Percentiles rank a stretch among this genome's conserved stretches.
phyloP scores from a whole-genome alignment of 768 basidiomycete species.

The Leucogyrophana mollusca region DNA sequence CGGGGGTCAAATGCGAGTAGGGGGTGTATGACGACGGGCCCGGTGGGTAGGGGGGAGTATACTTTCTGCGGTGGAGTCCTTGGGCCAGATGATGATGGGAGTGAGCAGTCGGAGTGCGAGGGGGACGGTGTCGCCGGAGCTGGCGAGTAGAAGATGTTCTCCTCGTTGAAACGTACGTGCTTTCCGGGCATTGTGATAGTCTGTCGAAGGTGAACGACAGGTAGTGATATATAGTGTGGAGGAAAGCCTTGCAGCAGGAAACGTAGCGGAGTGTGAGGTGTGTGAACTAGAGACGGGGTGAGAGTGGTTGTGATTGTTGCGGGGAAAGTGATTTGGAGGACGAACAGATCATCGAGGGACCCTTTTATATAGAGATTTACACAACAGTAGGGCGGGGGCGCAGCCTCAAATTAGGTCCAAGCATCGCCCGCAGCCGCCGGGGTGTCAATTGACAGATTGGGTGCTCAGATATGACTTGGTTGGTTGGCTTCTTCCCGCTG shows the following conservation, averaged over 20 bases:
- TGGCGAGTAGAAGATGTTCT: constrained; percentile 32
- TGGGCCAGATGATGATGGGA: constrained; percentile 29
- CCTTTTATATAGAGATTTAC: constrained; percentile 15
- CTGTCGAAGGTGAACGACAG: constrained; percentile 9
- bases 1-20: constrained; percentile 27
- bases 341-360: constrained; percentile 1
- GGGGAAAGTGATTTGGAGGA: constrained; percentile 4
- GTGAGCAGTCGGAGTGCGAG: constrained; percentile 25
- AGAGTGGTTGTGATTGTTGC: constrained; percentile 9
- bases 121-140: constrained; percentile 21
- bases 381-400: constrained; percentile 23
- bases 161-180: constrained; percentile 31
- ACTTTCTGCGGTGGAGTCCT: constrained; percentile 27
- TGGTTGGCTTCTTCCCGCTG: not conserved
- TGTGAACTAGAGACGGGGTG: constrained; percentile 14
- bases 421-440: constrained; percentile 31
- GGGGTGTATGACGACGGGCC: constrained; percentile 29
- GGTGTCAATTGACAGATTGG: constrained; percentile 4
- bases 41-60: constrained; percentile 18
- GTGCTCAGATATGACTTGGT: constrained; percentile 11
- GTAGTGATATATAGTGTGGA: not conserved
- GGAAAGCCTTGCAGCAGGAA: not conserved
- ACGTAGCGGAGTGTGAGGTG: constrained; percentile 6
- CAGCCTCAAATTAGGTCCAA: constrained; percentile 20
- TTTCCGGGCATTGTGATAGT: constrained; percentile 22